Evolutionary conservation across 2,329 filamentous ascomycete species (phyloP).

Genomic region (Diaporthe eres): DNA sequence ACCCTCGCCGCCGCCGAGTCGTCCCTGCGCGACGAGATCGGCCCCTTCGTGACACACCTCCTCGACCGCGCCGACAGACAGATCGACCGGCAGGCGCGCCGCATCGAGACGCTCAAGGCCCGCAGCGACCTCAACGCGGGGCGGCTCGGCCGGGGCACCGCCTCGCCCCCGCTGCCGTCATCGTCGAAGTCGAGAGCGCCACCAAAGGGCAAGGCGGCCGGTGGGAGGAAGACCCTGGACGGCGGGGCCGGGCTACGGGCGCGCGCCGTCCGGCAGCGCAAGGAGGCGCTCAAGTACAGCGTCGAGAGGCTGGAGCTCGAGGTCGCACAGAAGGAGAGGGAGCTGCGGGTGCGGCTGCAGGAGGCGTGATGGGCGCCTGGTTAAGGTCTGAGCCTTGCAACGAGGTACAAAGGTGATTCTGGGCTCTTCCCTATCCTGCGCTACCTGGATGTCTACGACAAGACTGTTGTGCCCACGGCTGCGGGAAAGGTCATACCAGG

Average conservation of each 20-base stretch:
- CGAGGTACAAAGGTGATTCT: not conserved
- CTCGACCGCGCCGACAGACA: conserved; percentile 87
- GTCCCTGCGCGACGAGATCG: conserved; percentile 88
- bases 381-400: too few species aligned
- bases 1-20: conserved; percentile 86
- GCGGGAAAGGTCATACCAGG: not conserved
- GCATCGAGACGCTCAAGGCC: conserved; percentile 86
- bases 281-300: conserved; percentile 87
- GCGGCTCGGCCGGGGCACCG: conserved; percentile 56
- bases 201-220: conserved; percentile 42
- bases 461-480: not conserved
- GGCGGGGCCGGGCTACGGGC: conserved; percentile 65
- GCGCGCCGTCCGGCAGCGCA: conserved; percentile 80
- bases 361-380: conserved; percentile 42
- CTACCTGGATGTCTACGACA: not conserved
- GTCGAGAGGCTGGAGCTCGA: conserved; percentile 89
- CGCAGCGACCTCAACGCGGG: conserved; percentile 88
- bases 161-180: not conserved
- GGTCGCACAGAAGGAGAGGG: conserved; percentile 80
- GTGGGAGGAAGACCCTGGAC: conserved; percentile 60
- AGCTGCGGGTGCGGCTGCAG: conserved; percentile 67
- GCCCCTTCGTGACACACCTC: conserved; percentile 85
- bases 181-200: not conserved
- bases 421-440: too few species aligned
- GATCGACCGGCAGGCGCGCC: conserved; percentile 84